phyloP scores from a whole-genome alignment of 1,284 basidiomycete species.

The Sanghuangporus weigelae region DNA sequence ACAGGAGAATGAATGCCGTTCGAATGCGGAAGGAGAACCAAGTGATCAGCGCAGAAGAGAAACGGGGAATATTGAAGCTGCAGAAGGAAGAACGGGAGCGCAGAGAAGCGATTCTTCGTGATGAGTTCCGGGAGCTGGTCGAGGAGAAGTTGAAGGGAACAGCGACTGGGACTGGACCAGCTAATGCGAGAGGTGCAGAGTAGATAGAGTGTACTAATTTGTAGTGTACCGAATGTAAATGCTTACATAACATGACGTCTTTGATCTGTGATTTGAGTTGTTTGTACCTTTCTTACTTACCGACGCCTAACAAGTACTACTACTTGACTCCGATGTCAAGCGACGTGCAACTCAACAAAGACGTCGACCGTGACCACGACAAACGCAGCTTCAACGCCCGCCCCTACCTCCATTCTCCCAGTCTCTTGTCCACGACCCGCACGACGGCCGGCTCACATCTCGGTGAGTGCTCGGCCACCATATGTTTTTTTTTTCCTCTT shows the following conservation, averaged over 20 bases:
- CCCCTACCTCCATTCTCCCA: not conserved
- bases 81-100: slow-evolving; percentile 91
- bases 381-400: not conserved
- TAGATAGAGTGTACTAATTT: not conserved
- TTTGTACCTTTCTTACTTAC: not conserved
- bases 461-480: not conserved
- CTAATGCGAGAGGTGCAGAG: not conserved
- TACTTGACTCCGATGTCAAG: not conserved
- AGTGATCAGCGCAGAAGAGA: slow-evolving; percentile 97
- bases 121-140: slow-evolving; percentile 80
- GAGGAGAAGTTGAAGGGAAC: slow-evolving; percentile 60
- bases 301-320: not conserved
- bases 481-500: not conserved
- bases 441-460: not conserved
- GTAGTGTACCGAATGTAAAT: not conserved
- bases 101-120: slow-evolving; percentile 75
- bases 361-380: not conserved
- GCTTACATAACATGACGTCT: slow-evolving; percentile 6
- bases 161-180: not conserved
- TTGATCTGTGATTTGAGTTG: not conserved
- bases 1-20: slow-evolving; percentile 95
- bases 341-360: not conserved
- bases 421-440: not conserved
- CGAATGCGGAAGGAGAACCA: slow-evolving; percentile 98
- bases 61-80: slow-evolving; percentile 87